Conservation (phyloP, 2,329 filamentous ascomycete species). For the Penicillium sclerotigenum region DNA sequence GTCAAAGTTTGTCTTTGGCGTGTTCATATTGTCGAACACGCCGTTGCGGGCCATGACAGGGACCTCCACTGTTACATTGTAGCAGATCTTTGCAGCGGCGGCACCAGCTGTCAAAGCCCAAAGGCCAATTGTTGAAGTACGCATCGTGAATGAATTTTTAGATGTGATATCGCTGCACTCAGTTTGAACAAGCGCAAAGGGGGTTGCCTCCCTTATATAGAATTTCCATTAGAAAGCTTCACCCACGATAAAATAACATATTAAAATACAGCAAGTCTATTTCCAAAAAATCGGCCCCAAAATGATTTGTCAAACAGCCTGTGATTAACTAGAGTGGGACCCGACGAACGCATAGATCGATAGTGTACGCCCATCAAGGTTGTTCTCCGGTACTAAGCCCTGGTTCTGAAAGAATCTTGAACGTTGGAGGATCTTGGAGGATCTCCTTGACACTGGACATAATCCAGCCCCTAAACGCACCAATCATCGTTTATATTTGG, state of each 20-base stretch:
- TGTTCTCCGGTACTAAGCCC: background rate
- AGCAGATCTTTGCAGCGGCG: constrained; percentile 7
- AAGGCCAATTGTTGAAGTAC: constrained; percentile 4
- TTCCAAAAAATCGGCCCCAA: background rate
- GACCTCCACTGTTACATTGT: constrained; percentile 7
- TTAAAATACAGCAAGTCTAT: background rate
- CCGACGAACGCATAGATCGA: constrained; percentile 3
- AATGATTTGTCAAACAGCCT: constrained; percentile 4
- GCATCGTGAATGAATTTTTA: background rate
- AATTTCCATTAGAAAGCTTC: background rate
- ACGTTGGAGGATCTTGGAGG: background rate
- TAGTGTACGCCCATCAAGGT: constrained; percentile 2
- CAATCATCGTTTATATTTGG: background rate
- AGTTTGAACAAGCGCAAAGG: background rate
- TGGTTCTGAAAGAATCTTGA: background rate
- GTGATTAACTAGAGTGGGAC: background rate
- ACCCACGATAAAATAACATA: background rate
- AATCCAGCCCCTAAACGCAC: background rate
- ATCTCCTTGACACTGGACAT: background rate
- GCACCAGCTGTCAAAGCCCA: constrained; percentile 1
- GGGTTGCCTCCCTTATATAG: background rate
- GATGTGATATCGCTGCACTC: background rate
- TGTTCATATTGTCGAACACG: constrained; percentile 10
- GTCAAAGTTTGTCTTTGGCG: constrained; percentile 17
- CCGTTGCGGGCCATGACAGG: constrained; percentile 10